Evolutionary conservation across 768 basidiomycete genomes (phyloP), one percentile per base, ranked within the genome.

Genomic region (Amanita exitialis): DNA sequence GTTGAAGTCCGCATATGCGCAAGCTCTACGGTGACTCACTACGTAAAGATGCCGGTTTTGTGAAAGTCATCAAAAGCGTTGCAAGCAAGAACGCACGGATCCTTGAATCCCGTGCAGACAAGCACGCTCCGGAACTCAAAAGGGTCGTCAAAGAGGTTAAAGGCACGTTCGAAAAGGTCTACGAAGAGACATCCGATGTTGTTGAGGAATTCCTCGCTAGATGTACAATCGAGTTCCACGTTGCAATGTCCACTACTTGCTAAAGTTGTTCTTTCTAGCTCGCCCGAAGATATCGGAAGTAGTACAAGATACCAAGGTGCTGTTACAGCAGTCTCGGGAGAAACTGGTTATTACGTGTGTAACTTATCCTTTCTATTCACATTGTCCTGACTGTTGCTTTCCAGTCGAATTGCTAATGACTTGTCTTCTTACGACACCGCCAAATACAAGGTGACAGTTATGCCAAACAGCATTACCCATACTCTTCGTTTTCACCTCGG

Each of bases 21-120:
- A 92, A 90, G 63, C 74, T 98, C 16, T 99, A 99, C 64, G 95
- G 96, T 2, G 82, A 94, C 60, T 83, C 87, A 12, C 71, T 99
- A 10, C 83, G 96, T 56, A 91, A 93, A 66, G 95, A 98, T 53
- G 95, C 94, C 1, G 96, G 96, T 47, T 88, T 98, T 56, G 90
- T 95, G 58, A 96, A 97, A 71, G 94, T 97, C n/a, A 84, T 99
- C 66, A 94, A 93, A 68, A 88, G 77, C 53, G 90, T 94, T 8
- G 93, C 93, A 3, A 82, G 76, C 61, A 85, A 83, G 69, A 90
- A 91, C 54, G 89, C 82, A 0, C 76, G 78, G 25, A 73, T 86
- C 6, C 63, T 95, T 21, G 88, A 90, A 59, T 79, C 76, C 8
- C 77, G 79, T 27, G 88, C 89, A 9, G 84, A 80, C n/a, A 78